Evolutionary conservation across 176 grass and related monocot species (phyloP).

Genomic region (Avena atlantica): DNA sequence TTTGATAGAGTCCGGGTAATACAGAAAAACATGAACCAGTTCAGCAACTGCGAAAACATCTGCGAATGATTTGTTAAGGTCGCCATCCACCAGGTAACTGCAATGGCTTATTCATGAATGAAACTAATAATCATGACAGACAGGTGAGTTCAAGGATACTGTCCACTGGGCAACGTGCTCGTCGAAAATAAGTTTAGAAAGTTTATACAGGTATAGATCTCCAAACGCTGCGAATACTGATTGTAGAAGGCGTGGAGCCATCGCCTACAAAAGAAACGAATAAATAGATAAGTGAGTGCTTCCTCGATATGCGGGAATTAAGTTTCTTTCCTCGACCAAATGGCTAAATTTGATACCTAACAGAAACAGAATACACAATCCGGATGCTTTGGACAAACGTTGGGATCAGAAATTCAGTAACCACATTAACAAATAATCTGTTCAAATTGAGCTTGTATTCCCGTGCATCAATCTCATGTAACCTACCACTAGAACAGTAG

Average conservation of each 20-base stretch:
- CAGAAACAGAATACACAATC: neutral
- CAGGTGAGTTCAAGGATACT: constrained; percentile 62
- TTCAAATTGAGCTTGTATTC: neutral
- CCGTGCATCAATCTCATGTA: neutral
- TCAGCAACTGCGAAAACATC: constrained; percentile 83
- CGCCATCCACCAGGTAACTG: constrained; percentile 20
- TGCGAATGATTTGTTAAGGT: constrained; percentile 61
- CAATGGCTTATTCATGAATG: neutral
- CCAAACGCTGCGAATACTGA: constrained; percentile 77
- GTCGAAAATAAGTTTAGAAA: constrained; percentile 82
- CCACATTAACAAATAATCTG: neutral
- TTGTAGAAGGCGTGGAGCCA: constrained; percentile 81
- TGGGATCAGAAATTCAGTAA: constrained; percentile 1
- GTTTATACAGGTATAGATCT: constrained; percentile 85
- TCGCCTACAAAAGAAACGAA: constrained; percentile 47
- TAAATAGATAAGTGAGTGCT: constrained; percentile 21
- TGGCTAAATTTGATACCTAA: neutral
- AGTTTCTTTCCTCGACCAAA: neutral
- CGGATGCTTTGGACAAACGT: neutral
- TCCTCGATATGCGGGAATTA: too few species aligned
- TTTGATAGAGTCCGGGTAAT: constrained; percentile 88
- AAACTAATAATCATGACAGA: constrained; percentile 7
- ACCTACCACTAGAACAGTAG: neutral
- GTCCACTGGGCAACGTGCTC: constrained; percentile 77
- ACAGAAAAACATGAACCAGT: constrained; percentile 98